phyloP scores from a whole-genome alignment of 768 basidiomycete species.

The Asterophora lycoperdoides region DNA sequence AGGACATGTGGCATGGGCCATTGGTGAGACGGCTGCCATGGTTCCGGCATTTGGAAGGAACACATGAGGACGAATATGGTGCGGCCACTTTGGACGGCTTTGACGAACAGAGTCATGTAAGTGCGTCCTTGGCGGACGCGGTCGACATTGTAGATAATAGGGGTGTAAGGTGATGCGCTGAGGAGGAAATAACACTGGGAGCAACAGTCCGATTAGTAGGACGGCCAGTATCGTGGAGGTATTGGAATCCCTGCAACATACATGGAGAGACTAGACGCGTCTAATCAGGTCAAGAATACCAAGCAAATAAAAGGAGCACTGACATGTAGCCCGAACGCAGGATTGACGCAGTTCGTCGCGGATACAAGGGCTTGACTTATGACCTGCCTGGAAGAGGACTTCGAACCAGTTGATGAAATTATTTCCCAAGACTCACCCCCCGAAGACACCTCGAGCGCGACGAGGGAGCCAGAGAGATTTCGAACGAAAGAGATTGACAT shows the following conservation, averaged over 20 bases:
- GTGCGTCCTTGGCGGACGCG: conserved; percentile 69
- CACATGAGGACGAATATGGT: conserved; percentile 61
- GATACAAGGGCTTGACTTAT: conserved; percentile 84
- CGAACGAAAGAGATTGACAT: conserved; percentile 73
- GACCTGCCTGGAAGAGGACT: conserved; percentile 49
- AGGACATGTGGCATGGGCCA: conserved; percentile 62
- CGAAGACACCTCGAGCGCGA: conserved; percentile 71
- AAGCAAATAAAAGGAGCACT: conserved; percentile 25
- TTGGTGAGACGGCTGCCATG: conserved; percentile 66
- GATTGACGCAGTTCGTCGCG: conserved; percentile 70
- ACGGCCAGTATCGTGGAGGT: neutral
- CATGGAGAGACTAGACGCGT: conserved; percentile 58
- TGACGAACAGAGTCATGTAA: conserved; percentile 64
- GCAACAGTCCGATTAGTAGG: neutral
- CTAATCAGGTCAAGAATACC: neutral
- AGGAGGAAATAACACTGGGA: conserved; percentile 76
- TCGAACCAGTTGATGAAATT: neutral
- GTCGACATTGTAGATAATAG: conserved; percentile 78
- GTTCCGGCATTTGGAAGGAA: conserved; percentile 80
- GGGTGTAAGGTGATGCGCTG: conserved; percentile 66
- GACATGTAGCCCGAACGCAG: conserved; percentile 67
- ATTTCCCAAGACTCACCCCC: conserved; percentile 45
- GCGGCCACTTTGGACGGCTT: conserved; percentile 50
- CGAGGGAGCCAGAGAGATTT: conserved; percentile 65
- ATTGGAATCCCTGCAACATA: conserved; percentile 30